Conservation (phyloP, 345 rosid species). For the Citrus reticulata region DNA sequence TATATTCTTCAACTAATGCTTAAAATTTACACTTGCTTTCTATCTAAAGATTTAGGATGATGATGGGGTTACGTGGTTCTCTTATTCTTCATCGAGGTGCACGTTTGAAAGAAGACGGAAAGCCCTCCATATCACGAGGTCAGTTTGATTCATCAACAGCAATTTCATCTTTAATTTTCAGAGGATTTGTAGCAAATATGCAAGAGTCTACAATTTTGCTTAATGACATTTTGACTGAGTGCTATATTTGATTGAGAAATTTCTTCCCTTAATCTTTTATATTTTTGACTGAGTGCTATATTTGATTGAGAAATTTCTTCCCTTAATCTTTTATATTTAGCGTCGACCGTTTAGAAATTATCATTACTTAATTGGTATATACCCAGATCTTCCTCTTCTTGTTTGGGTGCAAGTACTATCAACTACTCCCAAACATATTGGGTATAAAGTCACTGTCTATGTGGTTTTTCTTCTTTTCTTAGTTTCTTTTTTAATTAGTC, state of each 20-base stretch:
- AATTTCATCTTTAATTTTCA: background rate
- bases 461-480: too few relatives aligned
- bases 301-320: background rate
- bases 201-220: background rate
- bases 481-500: background rate
- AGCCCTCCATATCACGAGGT: background rate
- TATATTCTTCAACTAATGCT: background rate
- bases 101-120: background rate
- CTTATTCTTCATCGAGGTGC: background rate
- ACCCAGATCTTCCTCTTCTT: background rate
- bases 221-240: background rate
- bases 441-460: constrained; percentile 3
- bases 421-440: constrained; percentile 4
- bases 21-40: background rate
- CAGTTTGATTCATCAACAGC: background rate
- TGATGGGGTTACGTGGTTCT: background rate
- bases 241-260: too few relatives aligned
- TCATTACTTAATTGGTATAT: background rate
- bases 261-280: background rate
- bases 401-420: background rate
- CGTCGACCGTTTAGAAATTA: background rate
- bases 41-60: background rate
- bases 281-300: background rate
- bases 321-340: background rate
- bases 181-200: background rate